Evolutionary conservation across 441 rosid genomes (phyloP), one percentile per base, ranked within the genome.

Genomic region (Melastoma candidum): DNA sequence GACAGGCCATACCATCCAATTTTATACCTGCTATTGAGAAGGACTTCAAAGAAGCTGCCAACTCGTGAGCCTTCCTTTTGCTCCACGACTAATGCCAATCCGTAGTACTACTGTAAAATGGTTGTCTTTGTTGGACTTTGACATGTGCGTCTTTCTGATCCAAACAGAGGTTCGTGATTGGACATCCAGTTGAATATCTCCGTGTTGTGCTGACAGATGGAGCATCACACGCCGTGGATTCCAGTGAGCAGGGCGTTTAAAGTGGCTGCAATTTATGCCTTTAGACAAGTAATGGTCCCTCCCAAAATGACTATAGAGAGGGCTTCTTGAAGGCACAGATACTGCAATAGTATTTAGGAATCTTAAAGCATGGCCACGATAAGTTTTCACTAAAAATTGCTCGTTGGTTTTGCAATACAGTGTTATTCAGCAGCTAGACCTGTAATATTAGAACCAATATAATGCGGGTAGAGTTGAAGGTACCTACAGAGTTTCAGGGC

Each of bases 1-100:
- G 99, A 69, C 99, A 93, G 71, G 90, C 83, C 59, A 79, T 93
- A 69, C 99, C 97, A 32, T 89, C 99, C 47, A 80, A 73, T 63
- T 93, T 83, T 51, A 86, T 93, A 32, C 96, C 97, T 64, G 90
- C 97, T 45, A 93, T 93, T 54, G 99, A 89, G 73, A 93, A 93
- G 72, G 99, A 97, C 56, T 93, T 93, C 58, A 89, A 70, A 71
- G 99, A 93, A 82, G 99, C 97, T 64, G 93, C 95, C 68, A 93
- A 93, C 69, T 84, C 95, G 99, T 85, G 52, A 70, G 87, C 72
- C 29, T 13, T 17, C 22, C 22, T 17, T 17, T 17, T 17, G 22
- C 22, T 17, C 22, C 22, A 17, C 26, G 29, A 10, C 27, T 36
- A 3, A 36, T 12, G 7, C 44, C 17, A 11, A 11, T 25, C 14